Evolutionary conservation across 73 alveolate genomes (phyloP).

Genomic region (Paramecium sonneborni): DNA sequence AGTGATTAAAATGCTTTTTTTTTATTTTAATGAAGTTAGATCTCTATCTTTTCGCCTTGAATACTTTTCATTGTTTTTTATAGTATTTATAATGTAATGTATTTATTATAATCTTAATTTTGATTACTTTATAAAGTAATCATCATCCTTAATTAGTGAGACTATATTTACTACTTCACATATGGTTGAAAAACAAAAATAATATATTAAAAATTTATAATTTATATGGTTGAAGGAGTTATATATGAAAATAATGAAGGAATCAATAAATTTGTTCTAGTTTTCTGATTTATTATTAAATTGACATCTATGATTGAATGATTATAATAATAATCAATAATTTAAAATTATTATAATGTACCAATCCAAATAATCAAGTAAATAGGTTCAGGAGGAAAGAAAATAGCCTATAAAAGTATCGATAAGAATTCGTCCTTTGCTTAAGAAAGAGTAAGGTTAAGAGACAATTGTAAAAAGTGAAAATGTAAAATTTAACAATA

Average conservation of each 20-base stretch:
- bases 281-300: background rate
- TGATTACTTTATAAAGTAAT: background rate
- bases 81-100: background rate
- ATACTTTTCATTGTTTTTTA: background rate
- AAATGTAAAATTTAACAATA: background rate
- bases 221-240: background rate
- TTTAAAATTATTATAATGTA: background rate
- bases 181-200: background rate
- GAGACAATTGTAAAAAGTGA: slow-evolving; percentile 33
- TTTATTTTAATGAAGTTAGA: slow-evolving; percentile 12
- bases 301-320: background rate
- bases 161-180: background rate
- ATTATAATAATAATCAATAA: background rate
- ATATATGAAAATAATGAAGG: too few relatives aligned
- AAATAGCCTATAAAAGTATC: slow-evolving; percentile 33
- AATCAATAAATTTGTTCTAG: too few relatives aligned
- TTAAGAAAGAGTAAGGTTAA: slow-evolving; percentile 20
- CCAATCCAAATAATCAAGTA: background rate
- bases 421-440: slow-evolving; percentile 49
- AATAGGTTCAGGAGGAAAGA: background rate
- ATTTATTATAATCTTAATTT: background rate
- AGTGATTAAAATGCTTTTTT: background rate
- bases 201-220: background rate
- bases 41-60: slow-evolving; percentile 18
- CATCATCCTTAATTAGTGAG: background rate